Conservation (phyloP, 1,284 basidiomycete genomes). For the Boletus coffeatus region DNA sequence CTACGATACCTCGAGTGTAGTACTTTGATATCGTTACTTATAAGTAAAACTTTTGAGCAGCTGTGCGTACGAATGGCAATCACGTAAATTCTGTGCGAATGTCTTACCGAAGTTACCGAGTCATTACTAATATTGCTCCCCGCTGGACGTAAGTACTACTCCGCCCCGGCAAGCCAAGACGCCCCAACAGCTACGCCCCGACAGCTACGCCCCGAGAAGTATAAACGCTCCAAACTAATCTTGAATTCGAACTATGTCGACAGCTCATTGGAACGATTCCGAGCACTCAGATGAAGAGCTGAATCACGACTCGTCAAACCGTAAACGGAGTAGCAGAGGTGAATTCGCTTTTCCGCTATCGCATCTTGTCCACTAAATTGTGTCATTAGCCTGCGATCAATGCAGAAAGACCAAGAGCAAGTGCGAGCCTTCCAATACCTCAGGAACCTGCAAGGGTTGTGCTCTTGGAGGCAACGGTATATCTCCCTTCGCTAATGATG, state of each 20-base stretch:
- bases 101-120: not conserved
- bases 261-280: slow-evolving; percentile 42
- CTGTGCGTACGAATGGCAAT: not conserved
- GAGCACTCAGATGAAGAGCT: slow-evolving; percentile 56
- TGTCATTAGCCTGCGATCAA: slow-evolving; percentile 65
- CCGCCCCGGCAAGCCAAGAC: not conserved
- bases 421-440: slow-evolving; percentile 58
- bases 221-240: slow-evolving; percentile 19
- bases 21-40: not conserved
- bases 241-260: slow-evolving; percentile 27
- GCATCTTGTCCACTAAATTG: slow-evolving; percentile 6
- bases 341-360: slow-evolving; percentile 7
- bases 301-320: slow-evolving; percentile 36
- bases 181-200: not conserved
- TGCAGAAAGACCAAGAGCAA: slow-evolving; percentile 85
- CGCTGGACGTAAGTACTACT: too few relatives aligned
- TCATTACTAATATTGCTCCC: not conserved
- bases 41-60: not conserved
- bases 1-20: not conserved
- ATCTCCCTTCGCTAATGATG: slow-evolving; percentile 14
- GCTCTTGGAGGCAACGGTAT: slow-evolving; percentile 54
- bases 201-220: not conserved
- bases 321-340: slow-evolving; percentile 72
- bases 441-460: slow-evolving; percentile 65
- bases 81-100: not conserved